Percentiles rank a stretch among this genome's conserved stretches.
Evolutionary conservation across 768 basidiomycete species (phyloP).

Genomic region (Lactarius vividus): DNA sequence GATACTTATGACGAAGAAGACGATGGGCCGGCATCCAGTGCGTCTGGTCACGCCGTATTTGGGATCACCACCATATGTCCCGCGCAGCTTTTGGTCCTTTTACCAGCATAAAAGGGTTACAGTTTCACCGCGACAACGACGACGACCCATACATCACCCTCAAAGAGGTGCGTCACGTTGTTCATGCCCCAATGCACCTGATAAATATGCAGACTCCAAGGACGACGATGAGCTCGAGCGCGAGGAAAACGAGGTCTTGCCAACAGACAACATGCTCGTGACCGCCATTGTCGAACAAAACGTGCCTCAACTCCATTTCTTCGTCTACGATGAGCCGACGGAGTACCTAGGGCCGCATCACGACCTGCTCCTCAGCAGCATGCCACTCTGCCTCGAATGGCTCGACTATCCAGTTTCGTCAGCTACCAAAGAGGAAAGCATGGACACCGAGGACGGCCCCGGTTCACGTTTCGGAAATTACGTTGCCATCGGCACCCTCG

Average conservation of each 20-base stretch:
- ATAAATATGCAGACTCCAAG: conserved; percentile 33
- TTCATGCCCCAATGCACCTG: conserved; percentile 20
- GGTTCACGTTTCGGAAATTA: conserved; percentile 66
- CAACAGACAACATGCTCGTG: conserved; percentile 90
- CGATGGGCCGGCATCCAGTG: conserved; percentile 39
- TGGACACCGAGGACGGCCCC: conserved; percentile 26
- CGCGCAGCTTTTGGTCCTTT: conserved; percentile 70
- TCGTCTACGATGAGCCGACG: conserved; percentile 90
- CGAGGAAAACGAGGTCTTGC: conserved; percentile 85
- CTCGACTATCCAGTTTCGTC: conserved; percentile 81
- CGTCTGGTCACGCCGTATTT: conserved; percentile 16
- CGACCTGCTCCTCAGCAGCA: conserved; percentile 95
- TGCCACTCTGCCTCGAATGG: conserved; percentile 99
- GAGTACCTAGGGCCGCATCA: conserved; percentile 96
- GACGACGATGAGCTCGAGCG: conserved; percentile 80
- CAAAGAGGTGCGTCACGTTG: conserved; percentile 65
- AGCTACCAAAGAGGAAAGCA: conserved; percentile 42
- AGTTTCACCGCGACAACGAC: conserved; percentile 85
- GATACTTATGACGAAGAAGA: conserved; percentile 88
- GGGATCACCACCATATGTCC: conserved; percentile 21
- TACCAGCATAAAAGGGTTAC: conserved; percentile 92
- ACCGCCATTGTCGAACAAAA: conserved; percentile 96
- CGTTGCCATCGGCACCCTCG: conserved; percentile 94
- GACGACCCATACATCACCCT: conserved; percentile 97
- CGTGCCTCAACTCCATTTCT: conserved; percentile 91